Conservation (phyloP, 257 asterid genomes). For the Mentha longifolia region DNA sequence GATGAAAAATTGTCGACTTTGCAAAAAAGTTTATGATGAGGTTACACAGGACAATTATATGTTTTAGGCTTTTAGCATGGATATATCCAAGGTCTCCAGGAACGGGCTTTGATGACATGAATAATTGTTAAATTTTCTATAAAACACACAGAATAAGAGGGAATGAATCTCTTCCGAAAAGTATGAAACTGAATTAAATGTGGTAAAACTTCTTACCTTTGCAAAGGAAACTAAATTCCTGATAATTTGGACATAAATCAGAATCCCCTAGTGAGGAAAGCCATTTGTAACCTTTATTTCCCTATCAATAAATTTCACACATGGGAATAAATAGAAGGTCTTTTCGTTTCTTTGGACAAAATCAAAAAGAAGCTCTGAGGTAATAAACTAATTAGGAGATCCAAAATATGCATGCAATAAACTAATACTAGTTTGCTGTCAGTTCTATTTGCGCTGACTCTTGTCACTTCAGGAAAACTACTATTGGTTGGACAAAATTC, state of each 20-base stretch:
- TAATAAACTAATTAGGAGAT: constrained; percentile 12
- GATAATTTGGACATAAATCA: constrained; percentile 5
- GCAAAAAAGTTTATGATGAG: background rate
- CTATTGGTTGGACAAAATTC: constrained; percentile 86
- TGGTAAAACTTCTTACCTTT: background rate
- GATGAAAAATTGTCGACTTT: background rate
- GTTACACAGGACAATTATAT: background rate
- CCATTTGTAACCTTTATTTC: background rate
- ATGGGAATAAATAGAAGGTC: constrained; percentile 6
- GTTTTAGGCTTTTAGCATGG: background rate
- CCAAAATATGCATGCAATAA: constrained; percentile 6
- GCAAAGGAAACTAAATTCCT: background rate
- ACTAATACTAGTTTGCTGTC: constrained; percentile 23
- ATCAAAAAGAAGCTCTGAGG: constrained; percentile 19
- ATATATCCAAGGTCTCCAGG: background rate
- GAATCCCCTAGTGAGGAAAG: background rate
- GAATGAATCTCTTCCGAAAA: background rate
- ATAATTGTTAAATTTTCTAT: background rate
- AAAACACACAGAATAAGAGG: background rate
- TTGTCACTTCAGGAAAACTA: constrained; percentile 69
- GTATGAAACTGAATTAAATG: background rate
- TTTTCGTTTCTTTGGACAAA: constrained; percentile 24
- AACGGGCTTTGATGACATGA: background rate
- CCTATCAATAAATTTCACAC: background rate
- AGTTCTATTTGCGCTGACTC: constrained; percentile 35